Conservation (phyloP, 2,329 filamentous ascomycete genomes). For the Pestalotiopsis sp. region DNA sequence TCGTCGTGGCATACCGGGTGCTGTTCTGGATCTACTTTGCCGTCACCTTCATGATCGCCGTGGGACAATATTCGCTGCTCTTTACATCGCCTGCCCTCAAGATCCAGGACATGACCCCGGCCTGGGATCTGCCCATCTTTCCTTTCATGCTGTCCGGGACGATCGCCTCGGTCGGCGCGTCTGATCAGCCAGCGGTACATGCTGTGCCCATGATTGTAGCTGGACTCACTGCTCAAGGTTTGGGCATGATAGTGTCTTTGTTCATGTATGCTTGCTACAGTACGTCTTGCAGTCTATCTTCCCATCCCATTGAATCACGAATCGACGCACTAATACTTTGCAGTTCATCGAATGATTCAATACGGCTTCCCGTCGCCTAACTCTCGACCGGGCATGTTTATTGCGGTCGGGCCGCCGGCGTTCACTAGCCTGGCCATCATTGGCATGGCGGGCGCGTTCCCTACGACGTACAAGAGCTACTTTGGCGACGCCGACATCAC, state of each 20-base stretch:
- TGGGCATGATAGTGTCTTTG: slow-evolving; percentile 43
- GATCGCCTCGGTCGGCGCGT: slow-evolving; percentile 32
- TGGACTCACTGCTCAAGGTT: slow-evolving; percentile 42
- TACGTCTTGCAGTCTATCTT: not conserved
- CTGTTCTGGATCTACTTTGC: slow-evolving; percentile 44
- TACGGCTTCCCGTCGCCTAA: slow-evolving; percentile 40
- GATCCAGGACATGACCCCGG: slow-evolving; percentile 38
- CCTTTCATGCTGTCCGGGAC: slow-evolving; percentile 38
- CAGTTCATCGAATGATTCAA: slow-evolving; percentile 37
- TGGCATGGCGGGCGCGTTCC: slow-evolving; percentile 39
- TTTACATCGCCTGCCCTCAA: slow-evolving; percentile 37
- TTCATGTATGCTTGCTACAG: slow-evolving; percentile 43
- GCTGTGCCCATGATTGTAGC: slow-evolving; percentile 41
- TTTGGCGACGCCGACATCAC: slow-evolving; percentile 27
- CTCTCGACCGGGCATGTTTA: slow-evolving; percentile 43
- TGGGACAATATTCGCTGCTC: slow-evolving; percentile 36
- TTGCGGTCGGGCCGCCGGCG: slow-evolving; percentile 46
- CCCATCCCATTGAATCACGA: not conserved
- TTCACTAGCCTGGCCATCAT: slow-evolving; percentile 46
- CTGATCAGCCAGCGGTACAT: slow-evolving; percentile 27
- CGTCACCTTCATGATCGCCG: slow-evolving; percentile 36
- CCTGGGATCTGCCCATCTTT: slow-evolving; percentile 35
- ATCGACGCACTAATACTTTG: not conserved
- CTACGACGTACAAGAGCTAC: slow-evolving; percentile 19
- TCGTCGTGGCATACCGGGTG: slow-evolving; percentile 36